phyloP scores from a whole-genome alignment of 139 green algal species.

The Edaphochlamys debaryana region DNA sequence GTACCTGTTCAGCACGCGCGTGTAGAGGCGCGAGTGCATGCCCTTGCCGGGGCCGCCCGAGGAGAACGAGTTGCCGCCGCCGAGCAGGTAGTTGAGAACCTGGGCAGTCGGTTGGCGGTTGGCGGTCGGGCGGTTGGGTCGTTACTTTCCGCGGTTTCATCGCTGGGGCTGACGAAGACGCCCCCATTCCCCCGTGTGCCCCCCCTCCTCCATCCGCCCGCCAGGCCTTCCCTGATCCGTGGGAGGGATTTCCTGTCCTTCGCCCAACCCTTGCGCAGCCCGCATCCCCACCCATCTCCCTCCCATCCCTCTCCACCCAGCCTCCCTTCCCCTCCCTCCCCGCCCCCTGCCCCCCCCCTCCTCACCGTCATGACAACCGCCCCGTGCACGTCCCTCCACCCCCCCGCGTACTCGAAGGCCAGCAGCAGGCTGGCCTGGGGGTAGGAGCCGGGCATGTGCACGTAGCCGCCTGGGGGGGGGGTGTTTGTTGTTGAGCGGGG shows the following conservation, averaged over 20 bases:
- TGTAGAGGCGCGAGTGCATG: constrained; percentile 98
- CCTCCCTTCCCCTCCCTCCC: no score
- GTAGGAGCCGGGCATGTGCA: constrained; percentile 45
- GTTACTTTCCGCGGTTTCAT: neutral
- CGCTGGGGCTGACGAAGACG: neutral
- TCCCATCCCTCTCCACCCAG: no score
- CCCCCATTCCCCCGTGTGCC: neutral
- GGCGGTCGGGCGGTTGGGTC: neutral
- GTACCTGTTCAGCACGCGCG: constrained; percentile 88
- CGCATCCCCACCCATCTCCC: no score
- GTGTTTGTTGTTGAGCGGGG: no score
- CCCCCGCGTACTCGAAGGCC: constrained; percentile 83
- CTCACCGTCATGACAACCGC: constrained; percentile 73
- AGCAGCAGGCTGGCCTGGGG: constrained; percentile 70
- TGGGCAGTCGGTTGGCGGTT: neutral
- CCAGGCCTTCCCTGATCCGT: no score
- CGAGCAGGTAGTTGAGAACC: constrained; percentile 91
- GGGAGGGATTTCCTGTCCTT: no score
- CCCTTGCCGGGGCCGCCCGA: constrained; percentile 92
- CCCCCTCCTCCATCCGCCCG: neutral
- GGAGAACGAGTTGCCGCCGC: constrained; percentile 94
- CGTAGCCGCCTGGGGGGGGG: constrained; percentile 55
- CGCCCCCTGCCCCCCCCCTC: no score
- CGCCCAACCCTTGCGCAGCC: no score
- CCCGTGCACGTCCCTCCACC: constrained; percentile 91